These are phyloP conservation scores for Cyberlindnera maritima DNA, from an alignment of 805 yeast genomes.

Conservation along the genomic window DNA sequence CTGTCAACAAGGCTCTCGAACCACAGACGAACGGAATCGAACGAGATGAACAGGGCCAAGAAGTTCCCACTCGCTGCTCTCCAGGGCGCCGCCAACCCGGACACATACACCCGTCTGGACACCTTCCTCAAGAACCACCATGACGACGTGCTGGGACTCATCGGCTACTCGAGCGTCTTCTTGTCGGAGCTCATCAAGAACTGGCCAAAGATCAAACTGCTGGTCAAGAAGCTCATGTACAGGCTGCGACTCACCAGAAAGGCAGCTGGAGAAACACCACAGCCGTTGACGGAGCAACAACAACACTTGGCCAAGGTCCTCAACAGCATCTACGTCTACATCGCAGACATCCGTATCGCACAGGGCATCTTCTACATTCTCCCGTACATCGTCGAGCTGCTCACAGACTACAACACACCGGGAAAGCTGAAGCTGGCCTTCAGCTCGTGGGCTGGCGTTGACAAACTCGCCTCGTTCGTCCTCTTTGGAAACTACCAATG, in stretches of 20 bases:
- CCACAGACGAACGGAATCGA: not conserved
- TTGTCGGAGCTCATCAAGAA: slow-evolving; percentile 17
- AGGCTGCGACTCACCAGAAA: slow-evolving; percentile 7
- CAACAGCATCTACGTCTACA: slow-evolving; percentile 17
- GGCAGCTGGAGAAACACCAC: not conserved
- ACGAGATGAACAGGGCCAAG: not conserved
- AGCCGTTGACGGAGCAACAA: slow-evolving; percentile 10
- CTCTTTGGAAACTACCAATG: slow-evolving; percentile 19
- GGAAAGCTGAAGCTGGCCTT: slow-evolving; percentile 8
- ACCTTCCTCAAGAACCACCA: slow-evolving; percentile 14
- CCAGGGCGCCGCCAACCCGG: slow-evolving; percentile 1
- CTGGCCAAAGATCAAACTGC: slow-evolving; percentile 16
- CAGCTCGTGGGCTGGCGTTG: slow-evolving; percentile 10
- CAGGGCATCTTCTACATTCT: slow-evolving; percentile 20
- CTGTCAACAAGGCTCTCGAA: no score
- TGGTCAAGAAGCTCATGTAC: slow-evolving; percentile 13
- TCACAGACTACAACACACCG: slow-evolving; percentile 16
- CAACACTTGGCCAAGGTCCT: slow-evolving; percentile 6
- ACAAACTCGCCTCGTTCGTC: slow-evolving; percentile 13
- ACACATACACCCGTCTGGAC: slow-evolving; percentile 8
- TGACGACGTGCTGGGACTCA: slow-evolving; percentile 16
- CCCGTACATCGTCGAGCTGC: slow-evolving; percentile 19
- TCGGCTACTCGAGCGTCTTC: slow-evolving; percentile 16
- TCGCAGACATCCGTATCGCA: slow-evolving; percentile 22
- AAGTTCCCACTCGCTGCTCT: not conserved